Percentiles rank a stretch among this genome's conserved stretches.
phyloP scores from a whole-genome alignment of 2,329 filamentous ascomycete species.

The Cladosporium sphaerospermum region DNA sequence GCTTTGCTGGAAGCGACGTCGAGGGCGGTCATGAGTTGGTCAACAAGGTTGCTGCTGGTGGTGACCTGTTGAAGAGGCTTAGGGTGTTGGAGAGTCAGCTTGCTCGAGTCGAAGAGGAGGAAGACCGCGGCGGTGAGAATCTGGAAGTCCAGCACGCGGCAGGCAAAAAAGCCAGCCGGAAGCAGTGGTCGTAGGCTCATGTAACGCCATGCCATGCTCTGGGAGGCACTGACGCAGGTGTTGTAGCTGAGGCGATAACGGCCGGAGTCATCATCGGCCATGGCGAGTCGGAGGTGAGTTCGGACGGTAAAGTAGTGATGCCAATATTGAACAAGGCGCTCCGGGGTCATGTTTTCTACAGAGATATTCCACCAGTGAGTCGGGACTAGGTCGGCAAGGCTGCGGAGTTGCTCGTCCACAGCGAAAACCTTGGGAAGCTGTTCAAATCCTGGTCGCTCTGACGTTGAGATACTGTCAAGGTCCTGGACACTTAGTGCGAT shows the following conservation, averaged over 20 bases:
- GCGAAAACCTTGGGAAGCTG: constrained; percentile 20
- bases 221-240: constrained; percentile 21
- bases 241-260: constrained; percentile 22
- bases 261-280: constrained; percentile 20
- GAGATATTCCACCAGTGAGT: constrained; percentile 17
- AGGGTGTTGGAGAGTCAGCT: neutral
- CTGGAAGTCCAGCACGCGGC: constrained; percentile 24
- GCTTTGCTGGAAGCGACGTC: constrained; percentile 15
- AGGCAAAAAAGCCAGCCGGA: constrained; percentile 24
- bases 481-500: constrained; percentile 12
- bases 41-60: constrained; percentile 1
- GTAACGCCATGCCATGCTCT: constrained; percentile 19
- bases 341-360: constrained; percentile 14
- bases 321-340: constrained; percentile 23
- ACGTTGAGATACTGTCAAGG: constrained; percentile 9
- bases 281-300: constrained; percentile 22
- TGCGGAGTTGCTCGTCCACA: constrained; percentile 24
- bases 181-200: constrained; percentile 16
- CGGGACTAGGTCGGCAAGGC: constrained; percentile 21
- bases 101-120: constrained; percentile 13
- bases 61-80: neutral
- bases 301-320: constrained; percentile 23
- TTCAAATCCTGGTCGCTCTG: neutral
- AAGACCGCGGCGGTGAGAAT: constrained; percentile 23
- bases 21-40: constrained; percentile 17